These are phyloP conservation scores for Trematosphaeria pertusa DNA, from an alignment of 2,329 filamentous ascomycete species.

Conservation along the genomic window DNA sequence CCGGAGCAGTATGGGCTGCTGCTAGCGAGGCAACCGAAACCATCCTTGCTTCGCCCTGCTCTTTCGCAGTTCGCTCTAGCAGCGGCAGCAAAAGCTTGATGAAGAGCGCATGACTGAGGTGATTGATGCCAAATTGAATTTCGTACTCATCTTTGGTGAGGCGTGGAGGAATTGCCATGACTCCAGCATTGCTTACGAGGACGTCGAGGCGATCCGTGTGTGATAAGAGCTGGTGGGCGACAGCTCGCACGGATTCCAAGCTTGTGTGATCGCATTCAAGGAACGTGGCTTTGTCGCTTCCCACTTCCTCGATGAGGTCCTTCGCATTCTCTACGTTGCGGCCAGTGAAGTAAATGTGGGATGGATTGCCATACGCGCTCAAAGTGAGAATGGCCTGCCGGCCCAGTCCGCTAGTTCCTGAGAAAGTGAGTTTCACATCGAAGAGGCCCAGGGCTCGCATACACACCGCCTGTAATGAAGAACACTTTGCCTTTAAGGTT, in stretches of 20 bases:
- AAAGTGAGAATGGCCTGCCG: constrained; percentile 46
- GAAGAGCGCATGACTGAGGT: constrained; percentile 52
- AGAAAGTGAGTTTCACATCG: not conserved
- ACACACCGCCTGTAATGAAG: constrained; percentile 21
- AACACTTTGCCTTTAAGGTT: constrained; percentile 13
- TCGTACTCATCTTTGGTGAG: constrained; percentile 54
- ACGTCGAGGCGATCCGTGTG: constrained; percentile 43
- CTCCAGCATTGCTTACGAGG: constrained; percentile 50
- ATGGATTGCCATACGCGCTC: constrained; percentile 48
- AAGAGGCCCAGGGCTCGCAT: not conserved
- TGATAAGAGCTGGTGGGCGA: constrained; percentile 31
- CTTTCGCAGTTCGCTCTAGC: constrained; percentile 43
- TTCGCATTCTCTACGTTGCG: constrained; percentile 43
- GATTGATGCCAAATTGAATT: constrained; percentile 55
- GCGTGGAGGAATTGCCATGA: constrained; percentile 31
- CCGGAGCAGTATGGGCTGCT: constrained; percentile 19
- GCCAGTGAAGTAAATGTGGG: constrained; percentile 49
- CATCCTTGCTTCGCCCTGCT: constrained; percentile 1
- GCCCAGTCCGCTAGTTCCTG: constrained; percentile 36
- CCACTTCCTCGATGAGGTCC: constrained; percentile 32
- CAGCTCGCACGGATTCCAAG: constrained; percentile 35
- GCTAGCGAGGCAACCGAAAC: constrained; percentile 27
- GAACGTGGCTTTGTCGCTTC: constrained; percentile 1
- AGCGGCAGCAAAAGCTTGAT: constrained; percentile 48
- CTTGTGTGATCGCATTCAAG: constrained; percentile 42